Conservation (phyloP, 495 filamentous ascomycete genomes). For the Bryoglossum gracile region DNA sequence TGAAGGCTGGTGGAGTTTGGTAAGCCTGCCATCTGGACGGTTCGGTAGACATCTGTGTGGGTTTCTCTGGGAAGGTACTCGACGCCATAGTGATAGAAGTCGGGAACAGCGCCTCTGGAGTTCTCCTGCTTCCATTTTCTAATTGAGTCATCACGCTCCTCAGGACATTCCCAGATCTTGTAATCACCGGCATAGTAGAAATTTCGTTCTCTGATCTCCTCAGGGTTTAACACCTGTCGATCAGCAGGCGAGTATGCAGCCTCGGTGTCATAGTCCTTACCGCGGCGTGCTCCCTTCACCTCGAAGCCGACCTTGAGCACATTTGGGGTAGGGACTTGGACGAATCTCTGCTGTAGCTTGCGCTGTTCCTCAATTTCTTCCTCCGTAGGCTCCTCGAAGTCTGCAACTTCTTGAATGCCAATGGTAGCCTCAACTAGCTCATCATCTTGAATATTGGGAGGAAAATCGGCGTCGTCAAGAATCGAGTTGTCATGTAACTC, state of each 20-base stretch:
- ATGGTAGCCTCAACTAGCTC: background rate
- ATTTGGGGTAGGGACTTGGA: background rate
- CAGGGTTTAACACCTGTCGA: background rate
- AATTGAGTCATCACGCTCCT: background rate
- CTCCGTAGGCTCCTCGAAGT: background rate
- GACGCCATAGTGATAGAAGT: slow-evolving; percentile 20
- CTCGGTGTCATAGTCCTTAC: slow-evolving; percentile 1
- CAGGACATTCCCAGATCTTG: background rate
- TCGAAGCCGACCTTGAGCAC: slow-evolving; percentile 6
- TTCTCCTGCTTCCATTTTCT: background rate
- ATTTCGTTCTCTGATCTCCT: background rate
- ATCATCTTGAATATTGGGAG: no score
- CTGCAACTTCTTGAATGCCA: background rate
- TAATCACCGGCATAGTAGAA: background rate
- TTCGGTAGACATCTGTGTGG: slow-evolving; percentile 11
- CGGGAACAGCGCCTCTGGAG: background rate
- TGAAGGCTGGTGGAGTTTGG: slow-evolving; percentile 4
- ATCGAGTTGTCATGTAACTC: slow-evolving; percentile 1
- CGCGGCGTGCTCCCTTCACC: background rate
- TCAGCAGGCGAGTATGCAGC: background rate
- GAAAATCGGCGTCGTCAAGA: background rate
- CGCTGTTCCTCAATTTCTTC: slow-evolving; percentile 1
- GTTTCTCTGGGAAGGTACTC: background rate
- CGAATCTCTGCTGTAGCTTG: background rate
- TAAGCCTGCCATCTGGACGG: slow-evolving; percentile 14